Base-by-base conservation (phyloP, 306 rosid species). In the Medicago lupulina region DNA sequence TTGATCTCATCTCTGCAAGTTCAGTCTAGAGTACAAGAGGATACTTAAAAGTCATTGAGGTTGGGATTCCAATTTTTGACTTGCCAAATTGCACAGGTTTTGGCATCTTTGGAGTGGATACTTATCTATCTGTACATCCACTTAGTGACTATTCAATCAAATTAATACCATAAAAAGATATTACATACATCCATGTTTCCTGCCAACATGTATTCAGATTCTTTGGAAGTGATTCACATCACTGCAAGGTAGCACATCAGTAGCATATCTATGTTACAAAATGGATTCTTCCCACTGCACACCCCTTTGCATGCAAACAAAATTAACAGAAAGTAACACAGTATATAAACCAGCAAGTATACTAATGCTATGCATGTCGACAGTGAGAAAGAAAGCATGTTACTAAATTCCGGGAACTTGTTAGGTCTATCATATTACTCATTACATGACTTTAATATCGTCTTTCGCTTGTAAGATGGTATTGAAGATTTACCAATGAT, bases 401-500 rank as follows among this genome's bases (percentile, higher is more conserved):
- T 41, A 43, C 38, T 39, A 73, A 82, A 41, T 36, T 76, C 38
- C 70, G 77, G 76, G 18, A 21, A 34, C 58, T 11, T 43, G 19
- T 36, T 61, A 46, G 14, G 60, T 64, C 39, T 53, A 55, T 36
- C 59, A 31, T 8, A 9, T 19, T 54, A 16, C 28, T 19, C 54
- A 41, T 81, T 76, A 87, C 49, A 79, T 81, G 82, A 81, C 85
- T 51, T 81, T 72, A 15, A 83, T 77, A 41, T 81, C 85, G 21
- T 67, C 88, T 75, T 88, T 85, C 64, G 76, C 62, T 28, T 79
- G 82, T 2, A 86, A 75, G 50, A 83, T 64, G 16, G 80, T 83
- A 76, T 81, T 13, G 88, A 85, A 31, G 92, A 88, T 82, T 86
- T 88, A 8, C 88, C 89, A 3, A 67, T 83, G 44, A 88, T 83